Base-by-base conservation (phyloP, 805 yeast genomes). In the Candida endomychidarum region DNA sequence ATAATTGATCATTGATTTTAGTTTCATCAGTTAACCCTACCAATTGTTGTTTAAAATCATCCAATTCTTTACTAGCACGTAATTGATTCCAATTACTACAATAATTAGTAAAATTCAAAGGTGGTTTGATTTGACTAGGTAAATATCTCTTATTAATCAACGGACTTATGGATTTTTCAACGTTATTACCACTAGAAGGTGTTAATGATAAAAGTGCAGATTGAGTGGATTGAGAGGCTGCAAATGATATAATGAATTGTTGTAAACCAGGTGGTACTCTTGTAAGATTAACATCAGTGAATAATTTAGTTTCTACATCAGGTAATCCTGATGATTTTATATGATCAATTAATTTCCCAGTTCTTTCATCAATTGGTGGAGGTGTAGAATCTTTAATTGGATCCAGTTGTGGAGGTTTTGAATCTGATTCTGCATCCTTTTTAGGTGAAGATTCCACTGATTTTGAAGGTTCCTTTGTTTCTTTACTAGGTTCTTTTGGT, bases 191-290 rank as follows among this genome's bases (percentile, higher is more conserved):
- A 37, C 49, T 54, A 19, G 55, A 53, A 40, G 8, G 39, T 19
- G 20, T 8, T 14, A 17, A 11, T 5, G 18, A 15, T 16, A 32
- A 20, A 12, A 32, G 17, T 10, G 5, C 19, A 3, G 26, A 9
- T 5, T 22, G 6, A 43, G 28, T 56, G 54, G 34, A 21, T 23
- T 28, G 29, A 19, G 61, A 56, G 2, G 72, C 59, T 3, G 68
- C 57, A 40, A 59, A 67, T 0, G 70, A 61, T n/a, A 67, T 48
- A 3, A 65, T 60, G 35, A 68, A 58, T 42, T 65, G 67, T 47
- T 70, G 74, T 17, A 70, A 59, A 8, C 75, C 75, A 8, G 73
- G 67, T 4, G 75, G 73, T 16, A 63, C 43, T 35, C 49, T 59
- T 16, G 61, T 51, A 36, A 70, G 57, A 38, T 57, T 55, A 34